Evolutionary conservation across 2,329 filamentous ascomycete genomes (phyloP).

Genomic region (Arthroderma uncinatum): DNA sequence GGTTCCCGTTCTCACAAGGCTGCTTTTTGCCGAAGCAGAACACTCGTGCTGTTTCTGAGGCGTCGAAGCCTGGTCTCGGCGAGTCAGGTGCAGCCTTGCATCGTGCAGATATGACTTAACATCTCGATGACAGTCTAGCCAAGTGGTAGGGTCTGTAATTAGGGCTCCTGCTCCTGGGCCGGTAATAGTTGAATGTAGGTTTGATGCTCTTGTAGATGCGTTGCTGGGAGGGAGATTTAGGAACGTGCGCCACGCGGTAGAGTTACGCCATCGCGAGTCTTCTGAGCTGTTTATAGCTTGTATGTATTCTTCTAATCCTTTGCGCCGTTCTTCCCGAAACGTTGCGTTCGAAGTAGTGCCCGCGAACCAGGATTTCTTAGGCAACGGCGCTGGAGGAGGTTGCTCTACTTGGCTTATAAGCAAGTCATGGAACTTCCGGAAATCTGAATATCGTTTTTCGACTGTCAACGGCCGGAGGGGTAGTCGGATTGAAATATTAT

Average conservation of each 20-base stretch:
- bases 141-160: conserved; percentile 45
- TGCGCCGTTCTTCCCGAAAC: conserved; percentile 47
- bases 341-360: conserved; percentile 45
- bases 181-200: conserved; percentile 35
- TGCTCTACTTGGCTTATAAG: conserved; percentile 41
- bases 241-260: conserved; percentile 47
- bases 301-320: conserved; percentile 48
- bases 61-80: conserved; percentile 48
- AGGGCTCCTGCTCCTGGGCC: conserved; percentile 27
- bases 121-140: conserved; percentile 51
- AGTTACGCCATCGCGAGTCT: conserved; percentile 48
- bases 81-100: conserved; percentile 47
- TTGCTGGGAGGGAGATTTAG: conserved; percentile 42
- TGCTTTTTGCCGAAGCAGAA: conserved; percentile 50
- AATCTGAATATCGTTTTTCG: conserved; percentile 55
- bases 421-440: conserved; percentile 43
- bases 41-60: conserved; percentile 52
- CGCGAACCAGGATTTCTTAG: conserved; percentile 51
- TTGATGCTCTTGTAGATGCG: conserved; percentile 25
- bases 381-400: conserved; percentile 44
- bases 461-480: conserved; percentile 49
- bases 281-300: conserved; percentile 45
- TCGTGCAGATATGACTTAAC: conserved; percentile 52
- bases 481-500: conserved; percentile 51
- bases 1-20: conserved; percentile 46